Evolutionary conservation across 768 basidiomycete genomes (phyloP).

Genomic region (Tricholoma terreum): DNA sequence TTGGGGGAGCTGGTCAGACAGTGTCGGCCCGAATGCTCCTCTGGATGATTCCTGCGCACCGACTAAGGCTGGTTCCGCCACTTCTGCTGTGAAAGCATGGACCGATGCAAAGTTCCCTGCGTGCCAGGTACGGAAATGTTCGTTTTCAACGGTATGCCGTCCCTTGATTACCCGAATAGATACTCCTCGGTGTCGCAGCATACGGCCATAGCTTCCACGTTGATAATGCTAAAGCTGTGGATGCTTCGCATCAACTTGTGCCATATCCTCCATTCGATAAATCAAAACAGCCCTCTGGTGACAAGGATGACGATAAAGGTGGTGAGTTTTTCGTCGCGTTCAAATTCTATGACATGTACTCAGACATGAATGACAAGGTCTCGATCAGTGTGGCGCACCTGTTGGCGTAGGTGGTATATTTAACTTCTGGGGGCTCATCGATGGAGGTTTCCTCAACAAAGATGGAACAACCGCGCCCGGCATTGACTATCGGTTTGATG

Average conservation of each 20-base stretch:
- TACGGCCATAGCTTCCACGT: slow-evolving; percentile 78
- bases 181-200: slow-evolving; percentile 76
- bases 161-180: slow-evolving; percentile 25
- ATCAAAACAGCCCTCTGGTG: slow-evolving; percentile 43
- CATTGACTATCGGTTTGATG: slow-evolving; percentile 57
- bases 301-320: slow-evolving; percentile 43
- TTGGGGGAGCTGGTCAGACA: slow-evolving; percentile 45
- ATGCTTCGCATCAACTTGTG: slow-evolving; percentile 28
- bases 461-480: slow-evolving; percentile 45
- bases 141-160: not conserved
- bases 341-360: not conserved
- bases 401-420: slow-evolving; percentile 45
- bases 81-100: slow-evolving; percentile 73
- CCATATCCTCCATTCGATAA: slow-evolving; percentile 51
- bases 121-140: slow-evolving; percentile 23
- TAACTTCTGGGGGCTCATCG: slow-evolving; percentile 60
- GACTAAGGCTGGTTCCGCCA: slow-evolving; percentile 65
- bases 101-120: slow-evolving; percentile 71
- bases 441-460: slow-evolving; percentile 47
- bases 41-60: slow-evolving; percentile 66
- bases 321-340: slow-evolving; percentile 15
- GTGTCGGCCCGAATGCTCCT: slow-evolving; percentile 82
- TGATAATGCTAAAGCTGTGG: slow-evolving; percentile 32
- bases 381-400: slow-evolving; percentile 49
- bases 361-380: slow-evolving; percentile 11